These are phyloP conservation scores for Chaetothyriales sp. DNA, from an alignment of 2,329 filamentous ascomycete genomes.

Conservation along the genomic window DNA sequence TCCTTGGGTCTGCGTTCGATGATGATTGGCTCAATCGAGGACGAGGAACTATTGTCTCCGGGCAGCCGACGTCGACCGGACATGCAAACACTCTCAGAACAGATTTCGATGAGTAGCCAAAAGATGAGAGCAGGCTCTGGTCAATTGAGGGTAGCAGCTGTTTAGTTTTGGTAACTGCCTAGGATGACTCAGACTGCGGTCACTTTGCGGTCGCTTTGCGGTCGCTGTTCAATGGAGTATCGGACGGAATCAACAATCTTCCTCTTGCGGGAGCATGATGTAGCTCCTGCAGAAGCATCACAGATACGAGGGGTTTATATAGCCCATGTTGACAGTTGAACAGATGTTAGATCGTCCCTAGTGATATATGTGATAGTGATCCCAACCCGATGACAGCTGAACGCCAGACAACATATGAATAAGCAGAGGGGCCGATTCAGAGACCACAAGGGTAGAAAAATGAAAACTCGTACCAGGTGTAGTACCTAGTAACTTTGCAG, in stretches of 20 bases:
- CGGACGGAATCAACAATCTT: not conserved
- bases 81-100: constrained; percentile 4
- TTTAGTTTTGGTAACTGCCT: not conserved
- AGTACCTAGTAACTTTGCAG: too few species aligned
- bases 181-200: not conserved
- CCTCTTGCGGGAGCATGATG: not conserved
- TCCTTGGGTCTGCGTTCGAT: constrained; percentile 12
- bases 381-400: too few species aligned
- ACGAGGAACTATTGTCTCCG: constrained; percentile 4
- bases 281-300: not conserved
- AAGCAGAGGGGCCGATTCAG: too few species aligned
- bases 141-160: not conserved
- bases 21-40: constrained; percentile 4
- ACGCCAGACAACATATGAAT: too few species aligned
- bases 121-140: too few species aligned
- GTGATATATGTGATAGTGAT: not conserved
- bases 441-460: too few species aligned
- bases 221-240: not conserved
- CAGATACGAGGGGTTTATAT: not conserved
- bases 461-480: too few species aligned
- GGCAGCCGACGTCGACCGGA: constrained; percentile 6
- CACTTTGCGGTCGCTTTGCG: not conserved
- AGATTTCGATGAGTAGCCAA: too few species aligned
- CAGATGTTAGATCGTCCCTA: not conserved
- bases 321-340: not conserved